phyloP scores from a whole-genome alignment of 2,329 filamentous ascomycete species.

The Colletotrichum orbiculare region DNA sequence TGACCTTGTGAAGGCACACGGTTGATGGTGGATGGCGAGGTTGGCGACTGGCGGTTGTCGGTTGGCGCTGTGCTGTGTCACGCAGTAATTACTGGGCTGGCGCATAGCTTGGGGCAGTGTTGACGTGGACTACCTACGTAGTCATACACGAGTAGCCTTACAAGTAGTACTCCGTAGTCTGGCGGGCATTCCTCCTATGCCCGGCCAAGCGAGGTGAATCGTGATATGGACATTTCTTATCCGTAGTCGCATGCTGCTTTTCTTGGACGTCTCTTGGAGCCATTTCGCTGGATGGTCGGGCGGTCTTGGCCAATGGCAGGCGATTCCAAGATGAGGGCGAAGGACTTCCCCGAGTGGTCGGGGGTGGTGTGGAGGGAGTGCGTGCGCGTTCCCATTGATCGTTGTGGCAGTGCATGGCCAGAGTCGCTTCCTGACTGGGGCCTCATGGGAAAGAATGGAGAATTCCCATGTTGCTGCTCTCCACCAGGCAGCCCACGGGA shows the following conservation, averaged over 20 bases:
- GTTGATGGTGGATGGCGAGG: too few species aligned
- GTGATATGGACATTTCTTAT: slow-evolving; percentile 19
- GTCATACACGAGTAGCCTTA: too few species aligned
- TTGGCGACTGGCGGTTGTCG: too few species aligned
- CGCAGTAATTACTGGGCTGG: too few species aligned
- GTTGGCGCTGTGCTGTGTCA: too few species aligned
- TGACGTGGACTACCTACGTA: slow-evolving; percentile 13
- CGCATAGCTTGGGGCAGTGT: slow-evolving; percentile 27
- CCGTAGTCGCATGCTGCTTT: slow-evolving; percentile 27
- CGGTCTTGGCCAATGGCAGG: slow-evolving; percentile 25
- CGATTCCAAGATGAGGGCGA: background rate
- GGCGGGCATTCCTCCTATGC: slow-evolving; percentile 25
- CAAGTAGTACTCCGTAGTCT: too few species aligned
- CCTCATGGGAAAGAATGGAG: slow-evolving; percentile 21
- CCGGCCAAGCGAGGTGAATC: slow-evolving; percentile 28
- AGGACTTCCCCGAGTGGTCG: background rate
- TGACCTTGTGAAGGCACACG: background rate
- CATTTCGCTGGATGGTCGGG: slow-evolving; percentile 5
- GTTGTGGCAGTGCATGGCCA: slow-evolving; percentile 34
- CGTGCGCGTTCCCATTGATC: slow-evolving; percentile 31
- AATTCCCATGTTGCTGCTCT: background rate
- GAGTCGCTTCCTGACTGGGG: slow-evolving; percentile 26
- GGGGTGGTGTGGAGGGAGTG: slow-evolving; percentile 4
- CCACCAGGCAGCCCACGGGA: slow-evolving; percentile 1
- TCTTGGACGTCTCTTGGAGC: slow-evolving; percentile 25